Evolutionary conservation across 1,284 basidiomycete genomes (phyloP).

Genomic region (Psilocybe mexicana): DNA sequence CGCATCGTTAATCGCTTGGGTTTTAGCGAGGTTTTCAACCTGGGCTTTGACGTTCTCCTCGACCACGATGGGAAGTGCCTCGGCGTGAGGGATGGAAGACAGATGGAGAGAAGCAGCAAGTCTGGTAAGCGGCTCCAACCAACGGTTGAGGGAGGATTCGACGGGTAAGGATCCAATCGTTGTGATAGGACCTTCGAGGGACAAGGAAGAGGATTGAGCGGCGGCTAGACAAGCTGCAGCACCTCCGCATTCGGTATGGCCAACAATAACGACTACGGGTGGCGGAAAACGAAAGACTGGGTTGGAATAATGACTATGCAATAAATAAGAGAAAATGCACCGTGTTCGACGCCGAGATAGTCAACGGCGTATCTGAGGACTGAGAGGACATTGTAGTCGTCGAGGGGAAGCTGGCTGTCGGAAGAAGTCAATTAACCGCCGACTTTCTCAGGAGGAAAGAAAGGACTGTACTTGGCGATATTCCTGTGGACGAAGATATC

Average conservation of each 20-base stretch:
- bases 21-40: slow-evolving; percentile 71
- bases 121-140: slow-evolving; percentile 71
- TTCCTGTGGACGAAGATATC: slow-evolving; percentile 50
- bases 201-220: slow-evolving; percentile 31
- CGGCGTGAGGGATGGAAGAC: slow-evolving; percentile 34
- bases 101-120: slow-evolving; percentile 55
- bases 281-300: slow-evolving; percentile 21
- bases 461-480: slow-evolving; percentile 42
- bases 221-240: slow-evolving; percentile 61
- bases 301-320: slow-evolving; percentile 31
- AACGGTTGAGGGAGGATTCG: slow-evolving; percentile 61
- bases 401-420: slow-evolving; percentile 72
- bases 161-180: slow-evolving; percentile 36
- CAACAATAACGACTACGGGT: slow-evolving; percentile 71
- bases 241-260: slow-evolving; percentile 83
- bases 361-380: slow-evolving; percentile 84
- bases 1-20: slow-evolving; percentile 64
- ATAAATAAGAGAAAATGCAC: slow-evolving; percentile 47
- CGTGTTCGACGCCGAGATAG: slow-evolving; percentile 80
- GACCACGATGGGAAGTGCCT: slow-evolving; percentile 61
- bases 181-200: slow-evolving; percentile 30
- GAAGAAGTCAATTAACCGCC: not conserved
- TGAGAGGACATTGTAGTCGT: slow-evolving; percentile 79
- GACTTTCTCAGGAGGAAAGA: not conserved
- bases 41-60: slow-evolving; percentile 78